Evolutionary conservation across 148 eudicot genomes (phyloP), one percentile per base, ranked within the genome.

Genomic region (Polygonum maritimum): DNA sequence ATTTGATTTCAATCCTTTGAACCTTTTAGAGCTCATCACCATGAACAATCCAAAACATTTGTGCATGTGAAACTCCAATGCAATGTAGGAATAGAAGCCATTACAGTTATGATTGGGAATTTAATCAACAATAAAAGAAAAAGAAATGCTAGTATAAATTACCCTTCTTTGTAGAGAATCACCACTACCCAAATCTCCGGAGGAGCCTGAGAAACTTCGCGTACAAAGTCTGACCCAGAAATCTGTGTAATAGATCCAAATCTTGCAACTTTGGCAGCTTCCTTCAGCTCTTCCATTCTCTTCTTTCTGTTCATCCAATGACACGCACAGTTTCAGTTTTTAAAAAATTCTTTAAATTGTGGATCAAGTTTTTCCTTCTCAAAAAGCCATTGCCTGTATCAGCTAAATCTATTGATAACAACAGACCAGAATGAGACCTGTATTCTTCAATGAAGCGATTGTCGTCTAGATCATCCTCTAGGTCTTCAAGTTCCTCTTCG

Each of bases 181-280:
- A 92, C 93, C 7, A 94, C 94, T 2, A 94, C 98, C 98, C 98
- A 94, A 19, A 94, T 83, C 52, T 94, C 97, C 12, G 88, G 80
- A 22, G 91, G 84, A 76, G 98, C 97, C 81, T 92, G 98, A 49
- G 97, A 94, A 74, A 94, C 97, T 82, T 94, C 96, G 0, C 94
- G 97, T 41, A 94, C 86, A 81, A 94, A 94, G 88, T 94, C 98
- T 0, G 98, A 85, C 58, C 98, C 97, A 51, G 98, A 89, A 79
- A 94, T 94, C 10, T 88, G 91, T 74, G 89, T 74, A 36, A 92
- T 80, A 5, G 96, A 92, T 31, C 97, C 97, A 77, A 90, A 94
- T 78, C 79, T 89, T 76, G 85, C 90, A 74, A 94, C 80, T 83
- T 89, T 94, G 75, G 85, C 83, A 67, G 82, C 85, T 82, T 88